Evolutionary conservation across 225 moss, liverwort and hornwort genomes (phyloP).

Genomic region (Asterella californica): DNA sequence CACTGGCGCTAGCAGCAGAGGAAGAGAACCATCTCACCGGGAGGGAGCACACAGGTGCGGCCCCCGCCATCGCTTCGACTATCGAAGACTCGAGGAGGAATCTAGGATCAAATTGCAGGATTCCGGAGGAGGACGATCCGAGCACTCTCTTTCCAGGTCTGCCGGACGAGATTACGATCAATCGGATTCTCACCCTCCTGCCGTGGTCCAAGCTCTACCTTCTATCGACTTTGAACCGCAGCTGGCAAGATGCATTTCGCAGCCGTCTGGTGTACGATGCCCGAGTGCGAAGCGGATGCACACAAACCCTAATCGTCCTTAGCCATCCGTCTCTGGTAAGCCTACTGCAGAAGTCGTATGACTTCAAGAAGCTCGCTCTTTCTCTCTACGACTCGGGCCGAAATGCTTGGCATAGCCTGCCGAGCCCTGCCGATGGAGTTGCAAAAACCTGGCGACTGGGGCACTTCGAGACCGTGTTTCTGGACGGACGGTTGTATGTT

Average conservation of each 20-base stretch:
- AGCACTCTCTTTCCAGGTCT: conserved; percentile 30
- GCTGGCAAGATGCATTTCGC: conserved; percentile 24
- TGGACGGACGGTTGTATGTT: conserved; percentile 33
- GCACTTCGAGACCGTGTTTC: conserved; percentile 27
- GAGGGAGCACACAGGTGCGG: neutral
- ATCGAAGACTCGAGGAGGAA: neutral
- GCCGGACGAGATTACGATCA: conserved; percentile 26
- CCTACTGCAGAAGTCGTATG: conserved; percentile 10
- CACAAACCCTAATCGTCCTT: conserved; percentile 11
- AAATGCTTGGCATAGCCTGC: conserved; percentile 31
- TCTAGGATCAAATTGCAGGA: neutral
- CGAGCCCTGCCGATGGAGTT: conserved; percentile 16
- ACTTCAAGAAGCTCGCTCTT: conserved; percentile 14
- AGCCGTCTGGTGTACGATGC: conserved; percentile 29
- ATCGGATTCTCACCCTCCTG: conserved; percentile 19
- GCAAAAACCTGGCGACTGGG: conserved; percentile 23
- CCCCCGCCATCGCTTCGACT: neutral
- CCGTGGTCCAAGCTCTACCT: conserved; percentile 19
- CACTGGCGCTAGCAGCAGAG: neutral
- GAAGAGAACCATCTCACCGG: neutral
- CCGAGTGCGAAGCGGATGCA: conserved; percentile 16
- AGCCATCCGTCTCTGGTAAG: conserved; percentile 10
- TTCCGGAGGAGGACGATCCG: neutral
- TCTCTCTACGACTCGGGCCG: conserved; percentile 29
- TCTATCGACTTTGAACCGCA: conserved; percentile 23